Percentiles rank a stretch among this genome's conserved stretches.
Conservation (phyloP, 768 basidiomycete species). For the Xerocomellus dryophilus region DNA sequence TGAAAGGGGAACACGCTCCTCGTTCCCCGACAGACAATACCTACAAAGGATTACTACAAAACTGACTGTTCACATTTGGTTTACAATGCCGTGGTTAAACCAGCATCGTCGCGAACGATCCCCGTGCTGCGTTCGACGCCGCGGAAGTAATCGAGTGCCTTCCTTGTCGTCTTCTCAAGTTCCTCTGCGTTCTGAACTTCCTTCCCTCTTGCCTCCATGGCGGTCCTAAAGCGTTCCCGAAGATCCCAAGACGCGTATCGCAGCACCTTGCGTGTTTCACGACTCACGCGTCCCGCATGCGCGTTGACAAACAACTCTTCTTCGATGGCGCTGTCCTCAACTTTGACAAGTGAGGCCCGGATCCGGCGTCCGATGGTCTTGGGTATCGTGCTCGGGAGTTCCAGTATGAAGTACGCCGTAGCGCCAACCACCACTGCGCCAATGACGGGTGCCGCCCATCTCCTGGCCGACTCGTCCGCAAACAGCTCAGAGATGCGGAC, state of each 20-base stretch:
- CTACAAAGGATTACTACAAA: background rate
- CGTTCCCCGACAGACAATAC: background rate
- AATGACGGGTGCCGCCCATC: constrained; percentile 84
- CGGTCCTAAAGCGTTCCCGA: constrained; percentile 71
- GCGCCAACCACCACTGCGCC: constrained; percentile 74
- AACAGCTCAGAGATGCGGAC: constrained; percentile 75
- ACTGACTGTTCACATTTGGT: background rate
- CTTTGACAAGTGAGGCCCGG: constrained; percentile 53
- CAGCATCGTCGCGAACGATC: constrained; percentile 32
- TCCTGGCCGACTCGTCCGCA: constrained; percentile 73
- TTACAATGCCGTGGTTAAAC: constrained; percentile 17
- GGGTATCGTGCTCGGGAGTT: constrained; percentile 86
- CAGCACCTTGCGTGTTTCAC: constrained; percentile 92
- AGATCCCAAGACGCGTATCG: constrained; percentile 89
- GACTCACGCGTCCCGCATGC: constrained; percentile 66
- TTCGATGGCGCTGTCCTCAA: constrained; percentile 44
- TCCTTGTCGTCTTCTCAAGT: constrained; percentile 61
- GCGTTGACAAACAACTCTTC: constrained; percentile 61
- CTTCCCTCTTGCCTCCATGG: constrained; percentile 74
- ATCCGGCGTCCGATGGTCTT: constrained; percentile 86
- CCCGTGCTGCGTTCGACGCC: constrained; percentile 47
- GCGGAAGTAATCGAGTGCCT: constrained; percentile 72
- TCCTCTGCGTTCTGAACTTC: constrained; percentile 80
- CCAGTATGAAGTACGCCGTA: constrained; percentile 77
- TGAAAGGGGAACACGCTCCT: background rate